A percentile compares a stretch with the other conserved stretches of the same genome.
These are phyloP conservation scores for Microdochium trichocladiopsis DNA, from an alignment of 2,329 filamentous ascomycete genomes.

Conservation along the genomic window DNA sequence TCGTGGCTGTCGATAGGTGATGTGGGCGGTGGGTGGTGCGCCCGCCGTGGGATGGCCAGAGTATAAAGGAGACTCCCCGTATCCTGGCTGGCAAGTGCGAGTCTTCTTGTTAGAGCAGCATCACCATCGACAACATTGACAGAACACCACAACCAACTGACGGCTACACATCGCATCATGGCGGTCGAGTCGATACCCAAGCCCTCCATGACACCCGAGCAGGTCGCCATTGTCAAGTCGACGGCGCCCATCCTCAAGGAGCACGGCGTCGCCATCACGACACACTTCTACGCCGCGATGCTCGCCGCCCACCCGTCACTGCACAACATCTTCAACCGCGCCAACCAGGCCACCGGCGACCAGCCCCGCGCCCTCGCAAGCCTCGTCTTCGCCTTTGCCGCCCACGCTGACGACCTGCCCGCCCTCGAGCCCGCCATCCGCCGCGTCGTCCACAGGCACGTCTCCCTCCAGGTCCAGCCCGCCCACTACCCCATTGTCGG, in stretches of 20 bases:
- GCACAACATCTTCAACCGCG: constrained; percentile 63
- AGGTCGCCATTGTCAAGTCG: constrained; percentile 67
- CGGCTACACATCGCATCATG: background rate
- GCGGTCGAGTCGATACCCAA: background rate
- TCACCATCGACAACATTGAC: no score
- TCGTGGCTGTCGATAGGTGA: no score
- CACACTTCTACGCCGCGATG: constrained; percentile 64
- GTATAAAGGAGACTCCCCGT: no score
- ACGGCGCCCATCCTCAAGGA: constrained; percentile 66
- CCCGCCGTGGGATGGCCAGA: no score
- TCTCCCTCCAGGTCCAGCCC: constrained; percentile 59
- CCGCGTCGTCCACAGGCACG: constrained; percentile 72
- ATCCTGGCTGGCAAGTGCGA: no score
- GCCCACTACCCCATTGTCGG: constrained; percentile 68
- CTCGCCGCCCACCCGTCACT: constrained; percentile 57
- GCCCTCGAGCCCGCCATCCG: constrained; percentile 50
- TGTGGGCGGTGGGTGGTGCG: no score
- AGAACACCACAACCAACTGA: background rate
- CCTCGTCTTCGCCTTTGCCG: constrained; percentile 65
- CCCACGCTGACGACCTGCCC: constrained; percentile 63
- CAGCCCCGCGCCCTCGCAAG: constrained; percentile 65
- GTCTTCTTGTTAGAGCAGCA: no score
- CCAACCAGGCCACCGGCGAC: constrained; percentile 60
- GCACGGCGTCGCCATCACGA: constrained; percentile 64
- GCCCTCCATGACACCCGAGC: constrained; percentile 46